Base-by-base conservation (phyloP, 23 red algal genomes). In the Gracilariopsis chorda region DNA sequence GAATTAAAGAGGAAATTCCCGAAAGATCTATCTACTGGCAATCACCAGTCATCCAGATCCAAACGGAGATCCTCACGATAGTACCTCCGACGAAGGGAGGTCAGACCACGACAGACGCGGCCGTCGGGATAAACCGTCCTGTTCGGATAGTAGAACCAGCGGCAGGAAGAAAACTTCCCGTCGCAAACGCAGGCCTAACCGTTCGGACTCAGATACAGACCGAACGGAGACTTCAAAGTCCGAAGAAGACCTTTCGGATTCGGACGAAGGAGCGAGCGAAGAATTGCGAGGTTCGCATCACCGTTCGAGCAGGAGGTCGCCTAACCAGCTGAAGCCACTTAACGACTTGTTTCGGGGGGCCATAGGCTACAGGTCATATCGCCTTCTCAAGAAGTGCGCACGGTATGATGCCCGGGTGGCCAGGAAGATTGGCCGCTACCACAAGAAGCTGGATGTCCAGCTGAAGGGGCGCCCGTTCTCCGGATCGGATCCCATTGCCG, bases 391-490 rank as follows among this genome's bases (percentile, higher is more conserved):
- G 12, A 11, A 32, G 13, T 56, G 39, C 10, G 29, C 14, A 3
- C 16, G 0, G 77, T 82, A 82, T 20, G 3, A 3, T 0, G 21
- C 32, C 28, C 14, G 55, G 40, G 77, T 82, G 27, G 47, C 42
- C 24, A 0, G 52, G 14, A 62, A 82, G 42, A 39, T 62, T 24
- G 33, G 19, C 29, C 36, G 17, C 39, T 82, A 62, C 37, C 48
- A 37, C 13, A 69, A 70, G 81, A 41, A 49, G 6, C 46, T 85
- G 57, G 29, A 21, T 52, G 81, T 85, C 20, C 81, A 85, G 57
- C 37, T 85, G 80, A 68, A 65, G 58, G 35, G 39, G 7, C 24
- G 45, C 34, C 53, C 10, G 76, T 85, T 85, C 47, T 19, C 11
- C 29, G 57, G 81, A 24, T 20, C 21, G 21, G 81, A 85, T 44